Evolutionary conservation across 1,139 yeast species (phyloP).

Genomic region (Yamadazyma taylorii): DNA sequence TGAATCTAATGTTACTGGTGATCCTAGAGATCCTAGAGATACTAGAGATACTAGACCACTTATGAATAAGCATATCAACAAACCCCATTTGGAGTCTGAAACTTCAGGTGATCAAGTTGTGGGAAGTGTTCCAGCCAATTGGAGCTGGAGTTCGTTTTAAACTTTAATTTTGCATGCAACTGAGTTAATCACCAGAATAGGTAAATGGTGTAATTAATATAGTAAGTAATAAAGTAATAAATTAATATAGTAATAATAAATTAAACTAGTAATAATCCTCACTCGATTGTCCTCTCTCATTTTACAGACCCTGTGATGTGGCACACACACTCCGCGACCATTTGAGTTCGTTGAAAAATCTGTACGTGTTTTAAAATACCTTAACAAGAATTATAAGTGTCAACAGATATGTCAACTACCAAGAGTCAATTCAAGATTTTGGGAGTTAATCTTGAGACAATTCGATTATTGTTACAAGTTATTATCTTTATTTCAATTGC

Average conservation of each 20-base stretch:
- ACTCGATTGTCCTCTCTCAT: too few species aligned
- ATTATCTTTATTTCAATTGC: conserved; percentile 71
- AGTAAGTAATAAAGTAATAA: neutral
- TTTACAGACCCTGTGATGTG: too few species aligned
- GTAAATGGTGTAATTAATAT: neutral
- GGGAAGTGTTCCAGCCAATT: conserved; percentile 64
- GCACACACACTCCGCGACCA: too few species aligned
- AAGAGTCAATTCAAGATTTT: conserved; percentile 26
- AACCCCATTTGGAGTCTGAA: conserved; percentile 8
- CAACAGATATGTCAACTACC: conserved; percentile 4
- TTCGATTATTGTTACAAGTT: conserved; percentile 55
- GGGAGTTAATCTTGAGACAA: conserved; percentile 41
- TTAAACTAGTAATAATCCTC: neutral
- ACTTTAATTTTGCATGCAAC: too few species aligned
- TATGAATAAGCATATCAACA: conserved; percentile 9
- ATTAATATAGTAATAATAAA: neutral
- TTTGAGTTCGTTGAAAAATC: too few species aligned
- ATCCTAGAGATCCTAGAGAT: neutral
- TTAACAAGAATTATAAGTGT: too few species aligned
- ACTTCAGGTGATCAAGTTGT: conserved; percentile 10
- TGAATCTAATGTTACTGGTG: neutral
- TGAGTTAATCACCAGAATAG: neutral
- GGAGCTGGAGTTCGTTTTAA: conserved; percentile 75
- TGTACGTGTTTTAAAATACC: conserved; percentile 1
- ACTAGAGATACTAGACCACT: neutral